These are phyloP conservation scores for Agastache rugosa DNA, from an alignment of 257 asterid genomes.

Conservation along the genomic window DNA sequence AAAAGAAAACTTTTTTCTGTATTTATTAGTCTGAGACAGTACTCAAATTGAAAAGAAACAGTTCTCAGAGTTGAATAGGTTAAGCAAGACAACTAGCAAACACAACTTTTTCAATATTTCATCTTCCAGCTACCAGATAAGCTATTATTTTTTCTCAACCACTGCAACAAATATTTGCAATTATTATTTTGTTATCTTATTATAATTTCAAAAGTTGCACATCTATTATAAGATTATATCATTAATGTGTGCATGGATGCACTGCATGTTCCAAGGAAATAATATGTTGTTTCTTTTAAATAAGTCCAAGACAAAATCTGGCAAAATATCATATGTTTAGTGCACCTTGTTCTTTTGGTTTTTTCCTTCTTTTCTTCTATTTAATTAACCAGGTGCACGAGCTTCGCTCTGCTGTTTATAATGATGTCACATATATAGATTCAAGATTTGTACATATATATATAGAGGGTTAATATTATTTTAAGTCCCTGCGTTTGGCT, in stretches of 20 bases:
- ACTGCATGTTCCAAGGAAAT: constrained; percentile 37
- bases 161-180: constrained; percentile 36
- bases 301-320: constrained; percentile 41
- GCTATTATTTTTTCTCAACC: constrained; percentile 35
- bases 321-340: constrained; percentile 33
- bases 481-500: too few relatives aligned
- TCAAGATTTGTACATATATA: background rate
- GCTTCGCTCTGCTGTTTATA: background rate
- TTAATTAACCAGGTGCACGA: background rate
- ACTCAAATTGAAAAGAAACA: constrained; percentile 26
- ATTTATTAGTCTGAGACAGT: constrained; percentile 5
- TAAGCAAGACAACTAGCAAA: constrained; percentile 40
- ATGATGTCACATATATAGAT: background rate
- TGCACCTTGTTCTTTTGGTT: constrained; percentile 15
- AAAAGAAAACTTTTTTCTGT: constrained; percentile 12
- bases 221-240: constrained; percentile 25
- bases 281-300: constrained; percentile 25
- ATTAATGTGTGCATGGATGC: constrained; percentile 38
- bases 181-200: constrained; percentile 40
- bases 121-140: constrained; percentile 42
- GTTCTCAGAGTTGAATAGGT: background rate
- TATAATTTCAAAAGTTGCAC: constrained; percentile 37
- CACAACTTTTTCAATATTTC: constrained; percentile 24
- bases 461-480: background rate
- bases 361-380: background rate